Base-by-base conservation (phyloP, 371 early-diverging fungal genomes). In the Phascolomyces articulosus region DNA sequence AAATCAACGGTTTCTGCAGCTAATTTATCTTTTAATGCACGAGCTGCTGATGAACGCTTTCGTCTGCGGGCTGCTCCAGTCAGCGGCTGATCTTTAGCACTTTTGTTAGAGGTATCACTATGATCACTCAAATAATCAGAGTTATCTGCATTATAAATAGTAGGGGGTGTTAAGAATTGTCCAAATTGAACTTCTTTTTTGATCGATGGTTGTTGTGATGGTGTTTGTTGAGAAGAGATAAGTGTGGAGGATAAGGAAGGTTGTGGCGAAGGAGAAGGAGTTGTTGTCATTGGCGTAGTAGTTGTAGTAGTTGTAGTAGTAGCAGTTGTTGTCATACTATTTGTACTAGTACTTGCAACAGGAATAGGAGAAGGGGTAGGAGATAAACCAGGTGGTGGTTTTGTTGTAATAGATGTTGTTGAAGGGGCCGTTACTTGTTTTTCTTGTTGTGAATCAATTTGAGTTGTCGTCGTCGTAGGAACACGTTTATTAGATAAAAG, bases 1-100 rank as follows among this genome's bases (percentile, higher is more conserved):
- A 93, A 85, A 74, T 93, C 93, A 40, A 93, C 89, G 4, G 87
- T 81, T 55, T 93, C 93, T 16, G 92, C 90, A 59, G 90, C 91
- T 55, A 91, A 87, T 77, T 93, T 93, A 53, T 95, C 93, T 70
- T 91, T 93, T 60, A 78, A 58, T 10, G 82, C 81, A 49, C 78
- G 73, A 7, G 83, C 80, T 11, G 77, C 78, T 4, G 83, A 83
- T 18, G 83, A 78, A 47, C 80, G 69, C 47, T 79, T 78, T 21
- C 82, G 73, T 57, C 82, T 64, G 56, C 82, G 66, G 6, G 79
- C 82, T 41, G 78, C 66, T 13, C 80, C 83, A 13, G 80, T 79
- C 34, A 80, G 58, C 44, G 68, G 64, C 58, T 78, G 44, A 66
- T 82, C 69, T 69, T 66, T 59, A 24, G 59, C 53, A 51, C 59